phyloP scores from a whole-genome alignment of 108 stramenopile species.

The Nannochloropsis gaditana region DNA sequence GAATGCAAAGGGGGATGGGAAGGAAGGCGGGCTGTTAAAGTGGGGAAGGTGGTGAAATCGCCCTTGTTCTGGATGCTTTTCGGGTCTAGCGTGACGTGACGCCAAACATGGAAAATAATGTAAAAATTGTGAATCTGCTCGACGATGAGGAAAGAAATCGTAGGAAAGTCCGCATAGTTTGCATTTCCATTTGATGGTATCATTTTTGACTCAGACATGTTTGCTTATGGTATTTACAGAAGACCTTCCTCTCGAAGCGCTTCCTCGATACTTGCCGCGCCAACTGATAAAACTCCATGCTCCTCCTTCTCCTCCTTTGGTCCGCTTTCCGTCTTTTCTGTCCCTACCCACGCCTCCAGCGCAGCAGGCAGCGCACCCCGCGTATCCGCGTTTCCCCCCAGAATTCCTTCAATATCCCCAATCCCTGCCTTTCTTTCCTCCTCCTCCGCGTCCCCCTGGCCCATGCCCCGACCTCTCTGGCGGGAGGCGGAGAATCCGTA shows the following conservation, averaged over 20 bases:
- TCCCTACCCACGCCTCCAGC: not conserved
- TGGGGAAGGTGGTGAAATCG: not conserved
- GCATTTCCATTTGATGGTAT: too few relatives aligned
- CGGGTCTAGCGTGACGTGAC: not conserved
- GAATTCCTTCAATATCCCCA: not conserved
- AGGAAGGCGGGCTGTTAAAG: not conserved
- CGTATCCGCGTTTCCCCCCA: not conserved
- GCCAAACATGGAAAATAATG: not conserved
- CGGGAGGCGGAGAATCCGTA: not conserved
- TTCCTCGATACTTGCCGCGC: not conserved
- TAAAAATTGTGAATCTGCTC: not conserved
- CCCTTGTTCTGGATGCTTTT: not conserved
- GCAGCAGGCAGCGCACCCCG: not conserved
- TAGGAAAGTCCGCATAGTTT: too few relatives aligned
- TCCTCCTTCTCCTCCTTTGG: not conserved
- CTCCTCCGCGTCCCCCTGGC: not conserved
- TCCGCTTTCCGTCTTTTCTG: not conserved
- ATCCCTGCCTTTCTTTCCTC: not conserved
- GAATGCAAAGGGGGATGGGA: not conserved
- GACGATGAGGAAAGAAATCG: not conserved
- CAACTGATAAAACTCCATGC: not conserved
- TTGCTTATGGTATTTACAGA: not conserved
- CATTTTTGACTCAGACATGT: not conserved
- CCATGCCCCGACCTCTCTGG: constrained; percentile 13
- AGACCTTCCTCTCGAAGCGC: constrained; percentile 9